Conservation (phyloP, 176 grass and related monocot species). For the Oryza punctata region DNA sequence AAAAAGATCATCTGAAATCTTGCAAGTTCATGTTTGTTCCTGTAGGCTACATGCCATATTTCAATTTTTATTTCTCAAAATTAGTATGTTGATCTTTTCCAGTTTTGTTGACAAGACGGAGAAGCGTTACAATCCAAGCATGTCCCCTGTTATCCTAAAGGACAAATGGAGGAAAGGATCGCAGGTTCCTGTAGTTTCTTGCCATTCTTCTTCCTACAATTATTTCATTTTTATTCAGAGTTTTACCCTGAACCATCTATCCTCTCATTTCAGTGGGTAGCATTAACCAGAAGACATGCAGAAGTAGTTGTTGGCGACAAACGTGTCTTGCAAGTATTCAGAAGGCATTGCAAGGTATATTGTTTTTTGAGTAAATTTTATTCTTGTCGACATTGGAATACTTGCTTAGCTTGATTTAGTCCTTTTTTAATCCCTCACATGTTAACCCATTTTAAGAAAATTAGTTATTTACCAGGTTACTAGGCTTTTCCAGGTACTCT, state of each 20-base stretch:
- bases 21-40: conserved; percentile 22
- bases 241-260: conserved; percentile 26
- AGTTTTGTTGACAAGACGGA: conserved; percentile 88
- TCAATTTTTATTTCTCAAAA: conserved; percentile 27
- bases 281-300: conserved; percentile 77
- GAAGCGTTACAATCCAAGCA: conserved; percentile 79
- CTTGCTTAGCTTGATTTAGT: not conserved
- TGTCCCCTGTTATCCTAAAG: conserved; percentile 77
- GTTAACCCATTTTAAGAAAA: not conserved
- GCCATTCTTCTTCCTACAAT: conserved; percentile 16
- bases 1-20: conserved; percentile 5
- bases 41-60: conserved; percentile 11
- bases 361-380: not conserved
- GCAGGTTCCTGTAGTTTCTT: conserved; percentile 63
- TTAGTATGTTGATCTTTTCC: conserved; percentile 27
- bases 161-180: conserved; percentile 99
- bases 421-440: conserved; percentile 23
- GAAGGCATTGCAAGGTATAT: conserved; percentile 83
- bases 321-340: conserved; percentile 77
- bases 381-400: conserved; percentile 2
- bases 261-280: conserved; percentile 83
- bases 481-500: not conserved
- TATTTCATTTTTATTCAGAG: conserved; percentile 15
- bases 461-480: not conserved
- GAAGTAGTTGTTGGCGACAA: conserved; percentile 69